Evolutionary conservation across 108 stramenopile genomes (phyloP).

Genomic region (Epithemia pelagica): DNA sequence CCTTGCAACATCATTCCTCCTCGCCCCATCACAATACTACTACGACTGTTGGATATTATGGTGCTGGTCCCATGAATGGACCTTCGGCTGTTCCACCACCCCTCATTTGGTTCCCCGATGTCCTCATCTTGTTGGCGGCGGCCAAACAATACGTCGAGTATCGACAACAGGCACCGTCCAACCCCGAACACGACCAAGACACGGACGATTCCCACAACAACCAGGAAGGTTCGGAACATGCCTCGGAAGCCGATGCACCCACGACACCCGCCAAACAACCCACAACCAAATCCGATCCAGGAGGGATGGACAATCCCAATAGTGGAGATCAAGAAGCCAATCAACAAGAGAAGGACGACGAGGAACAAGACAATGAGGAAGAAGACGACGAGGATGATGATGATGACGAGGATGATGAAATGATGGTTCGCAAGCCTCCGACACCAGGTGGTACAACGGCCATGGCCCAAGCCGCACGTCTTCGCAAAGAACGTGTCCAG

Average conservation of each 20-base stretch:
- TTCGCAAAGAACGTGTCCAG: background rate
- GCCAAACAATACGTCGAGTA: constrained; percentile 37
- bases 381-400: constrained; percentile 4
- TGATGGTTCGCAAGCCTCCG: too few relatives aligned
- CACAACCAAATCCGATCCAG: background rate
- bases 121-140: constrained; percentile 66
- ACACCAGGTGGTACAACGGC: background rate
- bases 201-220: too few relatives aligned
- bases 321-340: background rate
- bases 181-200: too few relatives aligned
- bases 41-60: constrained; percentile 10
- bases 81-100: too few relatives aligned
- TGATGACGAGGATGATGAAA: background rate
- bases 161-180: too few relatives aligned
- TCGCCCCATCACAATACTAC: constrained; percentile 23
- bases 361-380: constrained; percentile 10
- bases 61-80: constrained; percentile 17
- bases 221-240: constrained; percentile 26
- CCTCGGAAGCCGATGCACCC: constrained; percentile 14
- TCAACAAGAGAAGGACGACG: background rate
- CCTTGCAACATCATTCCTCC: constrained; percentile 33
- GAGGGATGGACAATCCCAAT: background rate
- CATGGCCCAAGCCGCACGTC: background rate
- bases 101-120: constrained; percentile 54
- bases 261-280: background rate